Percentiles rank a stretch among this genome's conserved stretches.
These are phyloP conservation scores for Colletotrichum theobromicola DNA, from an alignment of 2,329 filamentous ascomycete species.

Conservation along the genomic window DNA sequence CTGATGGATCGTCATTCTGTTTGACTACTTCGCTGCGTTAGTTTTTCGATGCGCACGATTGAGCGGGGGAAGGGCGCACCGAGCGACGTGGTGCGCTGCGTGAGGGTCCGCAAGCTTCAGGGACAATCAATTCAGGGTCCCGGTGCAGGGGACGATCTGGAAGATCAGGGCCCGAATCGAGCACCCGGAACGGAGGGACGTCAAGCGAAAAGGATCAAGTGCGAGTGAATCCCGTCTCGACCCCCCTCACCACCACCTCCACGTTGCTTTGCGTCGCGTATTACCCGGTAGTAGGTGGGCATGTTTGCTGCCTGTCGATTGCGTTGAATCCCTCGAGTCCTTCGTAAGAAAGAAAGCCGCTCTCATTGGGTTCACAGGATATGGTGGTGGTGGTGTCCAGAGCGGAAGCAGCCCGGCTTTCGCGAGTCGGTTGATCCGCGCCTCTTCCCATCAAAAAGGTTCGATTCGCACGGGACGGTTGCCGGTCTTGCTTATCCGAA, in stretches of 20 bases:
- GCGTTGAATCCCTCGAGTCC: background rate
- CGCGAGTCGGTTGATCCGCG: background rate
- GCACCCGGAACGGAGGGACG: background rate
- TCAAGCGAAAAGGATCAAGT: background rate
- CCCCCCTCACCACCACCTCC: background rate
- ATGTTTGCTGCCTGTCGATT: background rate
- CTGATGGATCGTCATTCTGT: background rate
- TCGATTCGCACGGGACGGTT: constrained; percentile 6
- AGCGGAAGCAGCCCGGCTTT: constrained; percentile 1
- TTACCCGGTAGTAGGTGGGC: background rate
- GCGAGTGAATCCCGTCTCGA: background rate
- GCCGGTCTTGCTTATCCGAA: constrained; percentile 16
- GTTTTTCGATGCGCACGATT: background rate
- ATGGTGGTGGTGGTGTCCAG: background rate
- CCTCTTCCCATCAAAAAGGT: background rate
- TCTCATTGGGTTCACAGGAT: background rate
- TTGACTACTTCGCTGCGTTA: background rate
- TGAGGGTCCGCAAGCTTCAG: background rate
- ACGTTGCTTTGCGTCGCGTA: background rate
- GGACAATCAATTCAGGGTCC: constrained; percentile 11
- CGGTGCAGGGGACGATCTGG: constrained; percentile 1
- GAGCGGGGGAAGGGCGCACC: background rate
- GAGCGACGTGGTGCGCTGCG: background rate
- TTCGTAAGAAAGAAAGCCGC: background rate
- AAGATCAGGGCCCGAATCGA: constrained; percentile 12